Base-by-base conservation (phyloP, 306 rosid species). In the Sicyos edulis region DNA sequence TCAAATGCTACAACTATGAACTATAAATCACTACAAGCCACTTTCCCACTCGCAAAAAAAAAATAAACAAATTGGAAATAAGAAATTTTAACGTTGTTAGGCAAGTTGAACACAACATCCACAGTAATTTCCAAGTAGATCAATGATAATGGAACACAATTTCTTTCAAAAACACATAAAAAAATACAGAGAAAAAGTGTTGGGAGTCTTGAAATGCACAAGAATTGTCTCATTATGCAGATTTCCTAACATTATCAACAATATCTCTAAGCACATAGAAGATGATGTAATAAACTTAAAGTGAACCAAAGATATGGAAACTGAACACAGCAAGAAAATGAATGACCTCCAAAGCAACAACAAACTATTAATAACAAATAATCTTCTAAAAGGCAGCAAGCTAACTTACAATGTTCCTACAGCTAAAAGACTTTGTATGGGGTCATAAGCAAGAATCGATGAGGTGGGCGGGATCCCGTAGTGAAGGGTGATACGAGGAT, bases 391-490 rank as follows among this genome's bases (percentile, higher is more conserved):
- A 24, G 72, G 9, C 42, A 26, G 37, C 69, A 61, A 32, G 45
- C 50, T 51, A 55, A 86, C 96, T 86, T 79, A 92, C 97, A 80
- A 73, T 24, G 92, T 89, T 82, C 89, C 97, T 0, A 92, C 80
- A 22, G 97, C 95, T 53, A 92, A 73, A 52, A 92, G 85, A 78
- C 87, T 77, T 60, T 92, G 97, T 9, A 82, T 77, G 37, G 73
- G 84, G 67, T 92, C 97, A 58, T 86, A 78, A 21, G 96, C 91
- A n/a, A 92, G 92, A 69, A 92, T 86, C 22, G 95, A 89, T 12
- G 96, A 88, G 37, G 85, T 77, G 11, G 88, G 75, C n/a, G 97
- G 97, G 75, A 92, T 78, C 76, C 97, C 97, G 54, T 83, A 85
- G 88, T 89, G 97, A 72, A 88, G 54, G 40, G 74, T 74, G 74